phyloP scores from a whole-genome alignment of 73 alveolate genomes.

The Symbiodinium pilosum region DNA sequence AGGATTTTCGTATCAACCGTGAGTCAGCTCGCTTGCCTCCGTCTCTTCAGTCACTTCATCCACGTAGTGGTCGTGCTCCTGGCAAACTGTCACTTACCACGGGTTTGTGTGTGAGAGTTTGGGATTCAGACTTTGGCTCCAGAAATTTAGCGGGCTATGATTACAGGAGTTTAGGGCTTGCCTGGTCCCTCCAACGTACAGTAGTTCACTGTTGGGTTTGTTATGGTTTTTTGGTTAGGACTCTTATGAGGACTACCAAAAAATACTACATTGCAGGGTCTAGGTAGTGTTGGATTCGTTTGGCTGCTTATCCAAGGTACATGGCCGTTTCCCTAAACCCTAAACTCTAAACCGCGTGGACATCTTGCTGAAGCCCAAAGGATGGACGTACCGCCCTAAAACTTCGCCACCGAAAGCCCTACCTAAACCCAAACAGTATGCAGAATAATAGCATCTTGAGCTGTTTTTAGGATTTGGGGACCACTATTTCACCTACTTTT shows the following conservation, averaged over 20 bases:
- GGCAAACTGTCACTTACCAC: neutral
- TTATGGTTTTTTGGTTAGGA: neutral
- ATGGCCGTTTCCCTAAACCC: conserved; percentile 23
- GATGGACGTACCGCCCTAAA: too few relatives aligned
- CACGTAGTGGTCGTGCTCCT: conserved; percentile 12
- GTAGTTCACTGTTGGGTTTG: neutral
- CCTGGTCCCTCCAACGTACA: neutral
- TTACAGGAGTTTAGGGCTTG: neutral
- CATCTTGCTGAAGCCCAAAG: too few relatives aligned
- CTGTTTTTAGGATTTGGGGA: too few relatives aligned
- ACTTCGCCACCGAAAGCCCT: too few relatives aligned
- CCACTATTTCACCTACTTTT: too few relatives aligned
- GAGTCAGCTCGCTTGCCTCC: neutral
- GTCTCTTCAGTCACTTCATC: neutral
- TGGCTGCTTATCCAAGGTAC: too few relatives aligned
- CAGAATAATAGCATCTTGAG: too few relatives aligned
- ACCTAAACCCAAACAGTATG: too few relatives aligned
- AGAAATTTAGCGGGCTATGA: neutral
- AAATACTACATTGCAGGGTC: too few relatives aligned
- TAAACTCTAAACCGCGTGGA: neutral
- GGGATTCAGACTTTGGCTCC: neutral
- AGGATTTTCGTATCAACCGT: too few relatives aligned
- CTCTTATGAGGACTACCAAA: neutral
- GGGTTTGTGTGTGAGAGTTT: neutral
- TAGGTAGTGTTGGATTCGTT: too few relatives aligned